Percentiles rank a stretch among this genome's conserved stretches.
These are phyloP conservation scores for Teratosphaeria gauchensis DNA, from an alignment of 2,329 filamentous ascomycete species.

Conservation along the genomic window DNA sequence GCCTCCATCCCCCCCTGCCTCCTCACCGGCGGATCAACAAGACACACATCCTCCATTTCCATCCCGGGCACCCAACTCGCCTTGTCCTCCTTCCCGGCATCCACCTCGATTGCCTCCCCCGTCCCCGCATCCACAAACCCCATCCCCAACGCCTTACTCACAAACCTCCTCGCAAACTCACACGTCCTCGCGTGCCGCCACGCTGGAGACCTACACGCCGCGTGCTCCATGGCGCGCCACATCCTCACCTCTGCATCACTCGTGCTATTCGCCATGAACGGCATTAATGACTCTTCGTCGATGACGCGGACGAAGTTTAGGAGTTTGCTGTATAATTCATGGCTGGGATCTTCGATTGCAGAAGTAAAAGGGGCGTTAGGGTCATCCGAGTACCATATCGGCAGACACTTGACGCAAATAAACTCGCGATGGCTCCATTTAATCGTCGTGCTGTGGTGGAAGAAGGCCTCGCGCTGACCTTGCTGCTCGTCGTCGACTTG, in stretches of 20 bases:
- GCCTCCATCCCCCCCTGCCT: not conserved
- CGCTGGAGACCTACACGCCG: constrained; percentile 2
- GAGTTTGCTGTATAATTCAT: constrained; percentile 1
- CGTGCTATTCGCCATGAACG: not conserved
- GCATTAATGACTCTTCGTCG: not conserved
- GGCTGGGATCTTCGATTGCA: not conserved
- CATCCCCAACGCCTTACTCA: constrained; percentile 2
- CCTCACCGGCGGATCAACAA: not conserved
- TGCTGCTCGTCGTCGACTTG: not conserved
- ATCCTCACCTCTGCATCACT: constrained; percentile 2
- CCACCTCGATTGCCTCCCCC: not conserved
- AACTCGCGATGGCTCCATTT: constrained; percentile 6
- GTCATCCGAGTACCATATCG: constrained; percentile 2
- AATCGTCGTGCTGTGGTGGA: constrained; percentile 4
- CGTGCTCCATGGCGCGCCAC: constrained; percentile 4
- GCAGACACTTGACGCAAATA: constrained; percentile 3
- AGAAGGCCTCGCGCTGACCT: not conserved
- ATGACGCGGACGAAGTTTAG: not conserved
- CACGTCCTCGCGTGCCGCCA: constrained; percentile 4
- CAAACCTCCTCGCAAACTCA: constrained; percentile 2
- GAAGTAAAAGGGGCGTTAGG: not conserved
- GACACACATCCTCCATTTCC: not conserved
- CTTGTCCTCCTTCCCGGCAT: not conserved
- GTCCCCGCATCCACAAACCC: not conserved
- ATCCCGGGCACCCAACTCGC: not conserved